Conservation (phyloP, 2,329 filamentous ascomycete species). For the Aspergillus bombycis region DNA sequence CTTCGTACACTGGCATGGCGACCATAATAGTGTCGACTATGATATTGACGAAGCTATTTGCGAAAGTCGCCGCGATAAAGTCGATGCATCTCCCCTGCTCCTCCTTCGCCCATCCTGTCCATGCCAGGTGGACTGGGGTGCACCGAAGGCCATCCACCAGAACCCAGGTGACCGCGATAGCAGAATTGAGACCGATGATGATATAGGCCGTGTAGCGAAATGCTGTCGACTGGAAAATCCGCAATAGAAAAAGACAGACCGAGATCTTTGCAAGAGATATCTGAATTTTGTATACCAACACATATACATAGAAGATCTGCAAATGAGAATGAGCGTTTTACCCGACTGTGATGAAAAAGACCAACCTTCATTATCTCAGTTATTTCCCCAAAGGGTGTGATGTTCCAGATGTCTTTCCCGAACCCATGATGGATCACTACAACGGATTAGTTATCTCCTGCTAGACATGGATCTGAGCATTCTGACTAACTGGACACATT, state of each 20-base stretch:
- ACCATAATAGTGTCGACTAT: slow-evolving; percentile 25
- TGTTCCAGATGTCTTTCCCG: slow-evolving; percentile 28
- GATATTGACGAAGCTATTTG: slow-evolving; percentile 26
- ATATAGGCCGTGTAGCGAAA: slow-evolving; percentile 23
- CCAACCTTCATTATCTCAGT: slow-evolving; percentile 23
- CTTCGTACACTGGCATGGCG: slow-evolving; percentile 26
- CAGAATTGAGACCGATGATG: slow-evolving; percentile 24
- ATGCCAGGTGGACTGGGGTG: slow-evolving; percentile 25
- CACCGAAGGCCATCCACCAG: slow-evolving; percentile 24
- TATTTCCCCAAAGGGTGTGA: slow-evolving; percentile 23
- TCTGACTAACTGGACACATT: slow-evolving; percentile 18
- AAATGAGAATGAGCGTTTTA: neutral
- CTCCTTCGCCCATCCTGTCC: slow-evolving; percentile 22
- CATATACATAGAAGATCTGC: slow-evolving; percentile 23
- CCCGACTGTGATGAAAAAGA: neutral
- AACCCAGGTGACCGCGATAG: slow-evolving; percentile 25
- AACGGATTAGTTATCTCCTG: neutral
- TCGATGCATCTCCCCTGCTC: slow-evolving; percentile 22
- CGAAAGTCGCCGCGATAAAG: slow-evolving; percentile 22
- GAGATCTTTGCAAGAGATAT: slow-evolving; percentile 31
- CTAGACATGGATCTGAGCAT: neutral
- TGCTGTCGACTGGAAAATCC: slow-evolving; percentile 23
- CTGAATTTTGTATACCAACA: slow-evolving; percentile 23
- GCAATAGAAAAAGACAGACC: slow-evolving; percentile 27
- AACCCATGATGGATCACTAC: slow-evolving; percentile 27